Evolutionary conservation across 73 alveolate genomes (phyloP).

Genomic region (Paramecium biaurelia): DNA sequence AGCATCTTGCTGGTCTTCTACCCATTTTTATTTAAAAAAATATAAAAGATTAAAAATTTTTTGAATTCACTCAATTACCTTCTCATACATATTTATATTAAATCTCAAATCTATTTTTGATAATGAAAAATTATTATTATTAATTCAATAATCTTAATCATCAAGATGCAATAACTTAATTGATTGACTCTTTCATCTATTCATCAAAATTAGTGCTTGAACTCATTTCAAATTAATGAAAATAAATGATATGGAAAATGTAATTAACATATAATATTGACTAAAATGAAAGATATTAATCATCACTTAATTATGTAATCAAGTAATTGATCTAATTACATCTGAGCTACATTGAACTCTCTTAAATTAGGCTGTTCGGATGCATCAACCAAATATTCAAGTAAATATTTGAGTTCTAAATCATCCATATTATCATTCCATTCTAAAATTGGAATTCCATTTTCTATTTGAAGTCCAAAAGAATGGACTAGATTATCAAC

Average conservation of each 20-base stretch:
- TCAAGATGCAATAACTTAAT: not conserved
- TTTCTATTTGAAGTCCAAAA: slow-evolving; percentile 85
- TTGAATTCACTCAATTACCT: not conserved
- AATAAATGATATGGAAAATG: no score
- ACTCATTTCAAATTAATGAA: no score
- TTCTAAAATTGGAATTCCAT: slow-evolving; percentile 86
- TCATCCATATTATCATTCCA: slow-evolving; percentile 74
- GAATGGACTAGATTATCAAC: slow-evolving; percentile 92
- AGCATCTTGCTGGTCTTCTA: slow-evolving; percentile 97
- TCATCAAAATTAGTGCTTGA: not conserved
- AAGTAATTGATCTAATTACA: slow-evolving; percentile 28
- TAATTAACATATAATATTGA: not conserved
- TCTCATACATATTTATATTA: not conserved
- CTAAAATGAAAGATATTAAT: not conserved
- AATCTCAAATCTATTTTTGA: not conserved
- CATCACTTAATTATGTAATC: slow-evolving; percentile 23
- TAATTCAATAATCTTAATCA: no score
- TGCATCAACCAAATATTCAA: slow-evolving; percentile 66
- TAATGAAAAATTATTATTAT: not conserved
- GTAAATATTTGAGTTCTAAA: slow-evolving; percentile 77
- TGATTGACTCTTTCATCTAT: no score
- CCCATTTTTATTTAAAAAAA: slow-evolving; percentile 74
- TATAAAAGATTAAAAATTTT: slow-evolving; percentile 40
- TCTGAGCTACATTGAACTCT: slow-evolving; percentile 23
- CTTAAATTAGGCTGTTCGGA: slow-evolving; percentile 56